Percentiles rank a stretch among this genome's conserved stretches.
Evolutionary conservation across 441 rosid genomes (phyloP).

Genomic region (Aleurites moluccanus): DNA sequence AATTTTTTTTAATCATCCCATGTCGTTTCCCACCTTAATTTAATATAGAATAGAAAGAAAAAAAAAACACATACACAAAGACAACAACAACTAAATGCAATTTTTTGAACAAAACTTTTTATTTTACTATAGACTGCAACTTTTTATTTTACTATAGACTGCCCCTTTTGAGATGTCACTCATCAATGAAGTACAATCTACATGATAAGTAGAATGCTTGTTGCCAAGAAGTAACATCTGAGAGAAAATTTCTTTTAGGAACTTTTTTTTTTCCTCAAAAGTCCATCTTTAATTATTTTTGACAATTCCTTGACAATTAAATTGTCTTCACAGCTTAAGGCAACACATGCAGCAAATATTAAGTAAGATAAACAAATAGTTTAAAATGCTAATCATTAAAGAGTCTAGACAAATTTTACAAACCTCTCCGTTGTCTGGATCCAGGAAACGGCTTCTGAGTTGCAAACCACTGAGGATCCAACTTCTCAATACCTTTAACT

Average conservation of each 20-base stretch:
- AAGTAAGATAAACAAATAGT: not conserved
- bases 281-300: not conserved
- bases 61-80: too few relatives aligned
- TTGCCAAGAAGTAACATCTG: not conserved
- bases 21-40: not conserved
- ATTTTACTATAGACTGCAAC: not conserved
- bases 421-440: conserved; percentile 73
- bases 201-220: not conserved
- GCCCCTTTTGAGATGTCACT: not conserved
- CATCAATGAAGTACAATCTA: not conserved
- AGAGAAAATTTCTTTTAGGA: not conserved
- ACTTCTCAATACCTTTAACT: conserved; percentile 78
- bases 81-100: not conserved
- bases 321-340: not conserved
- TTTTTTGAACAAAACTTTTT: not conserved
- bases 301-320: not conserved
- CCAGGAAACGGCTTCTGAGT: conserved; percentile 65
- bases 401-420: not conserved
- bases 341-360: not conserved
- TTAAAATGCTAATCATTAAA: not conserved
- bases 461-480: conserved; percentile 83
- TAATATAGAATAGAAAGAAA: too few relatives aligned
- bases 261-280: not conserved
- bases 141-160: not conserved
- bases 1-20: not conserved